Conservation (phyloP, 768 basidiomycete species). For the Rhodotorula paludigena region DNA sequence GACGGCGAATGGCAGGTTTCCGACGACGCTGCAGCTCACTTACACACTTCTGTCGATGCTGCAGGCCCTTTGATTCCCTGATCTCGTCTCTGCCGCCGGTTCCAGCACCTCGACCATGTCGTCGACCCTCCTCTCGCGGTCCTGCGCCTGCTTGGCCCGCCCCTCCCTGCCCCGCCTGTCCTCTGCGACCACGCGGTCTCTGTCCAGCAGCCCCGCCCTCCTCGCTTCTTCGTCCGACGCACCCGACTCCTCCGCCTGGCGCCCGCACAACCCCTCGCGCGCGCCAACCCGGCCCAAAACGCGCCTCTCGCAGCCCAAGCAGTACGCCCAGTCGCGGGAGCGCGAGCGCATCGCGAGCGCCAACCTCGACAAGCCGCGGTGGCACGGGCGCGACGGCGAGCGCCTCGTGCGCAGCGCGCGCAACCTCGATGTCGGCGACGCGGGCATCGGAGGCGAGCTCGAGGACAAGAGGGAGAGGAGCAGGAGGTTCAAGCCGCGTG, state of each 20-base stretch:
- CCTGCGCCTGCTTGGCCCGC: neutral
- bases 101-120: neutral
- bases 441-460: slow-evolving; percentile 4
- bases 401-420: neutral
- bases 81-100: neutral
- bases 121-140: neutral
- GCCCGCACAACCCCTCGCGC: neutral
- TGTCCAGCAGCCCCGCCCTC: neutral
- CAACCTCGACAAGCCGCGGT: slow-evolving; percentile 4
- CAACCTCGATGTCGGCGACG: neutral
- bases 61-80: accelerated
- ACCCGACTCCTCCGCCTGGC: neutral
- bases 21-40: too few species aligned
- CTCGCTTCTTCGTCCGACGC: neutral
- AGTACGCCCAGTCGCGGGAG: slow-evolving; percentile 21
- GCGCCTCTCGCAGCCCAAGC: neutral
- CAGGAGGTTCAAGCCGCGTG: slow-evolving; percentile 5
- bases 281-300: neutral
- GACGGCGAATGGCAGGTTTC: too few species aligned
- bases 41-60: neutral
- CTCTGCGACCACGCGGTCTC: neutral
- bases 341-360: neutral
- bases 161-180: neutral
- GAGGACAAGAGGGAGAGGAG: slow-evolving; percentile 2
- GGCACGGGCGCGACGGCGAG: neutral